Conservation (phyloP, 2,329 filamentous ascomycete species). For the Epichloe baconii region DNA sequence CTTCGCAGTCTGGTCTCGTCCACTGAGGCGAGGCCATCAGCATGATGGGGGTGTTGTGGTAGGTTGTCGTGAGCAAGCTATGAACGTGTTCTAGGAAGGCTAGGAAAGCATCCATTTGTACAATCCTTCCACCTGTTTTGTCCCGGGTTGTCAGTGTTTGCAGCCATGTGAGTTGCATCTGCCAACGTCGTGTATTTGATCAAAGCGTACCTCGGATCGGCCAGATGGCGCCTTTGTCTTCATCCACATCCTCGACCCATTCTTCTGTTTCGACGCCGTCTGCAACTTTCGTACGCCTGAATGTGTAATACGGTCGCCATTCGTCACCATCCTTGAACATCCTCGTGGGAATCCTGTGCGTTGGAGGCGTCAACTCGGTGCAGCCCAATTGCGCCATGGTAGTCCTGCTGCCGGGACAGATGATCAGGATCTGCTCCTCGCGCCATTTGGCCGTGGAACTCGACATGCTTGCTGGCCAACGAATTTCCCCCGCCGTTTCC, state of each 20-base stretch:
- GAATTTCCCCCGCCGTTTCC: not conserved
- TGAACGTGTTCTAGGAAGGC: constrained; percentile 89
- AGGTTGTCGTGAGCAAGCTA: constrained; percentile 74
- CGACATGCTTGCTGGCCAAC: constrained; percentile 35
- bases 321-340: constrained; percentile 88
- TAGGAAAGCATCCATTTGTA: constrained; percentile 85
- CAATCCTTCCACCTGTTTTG: constrained; percentile 59
- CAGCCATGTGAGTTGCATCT: not conserved
- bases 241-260: constrained; percentile 80
- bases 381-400: constrained; percentile 86
- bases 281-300: constrained; percentile 43
- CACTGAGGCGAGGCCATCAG: constrained; percentile 82
- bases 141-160: not conserved
- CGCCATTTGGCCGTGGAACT: constrained; percentile 45
- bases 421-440: constrained; percentile 54
- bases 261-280: constrained; percentile 45
- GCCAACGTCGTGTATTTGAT: not conserved
- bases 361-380: constrained; percentile 82
- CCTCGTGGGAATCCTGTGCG: constrained; percentile 74
- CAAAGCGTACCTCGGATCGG: constrained; percentile 50
- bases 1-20: constrained; percentile 78
- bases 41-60: constrained; percentile 92
- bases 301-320: constrained; percentile 63
- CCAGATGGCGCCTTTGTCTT: constrained; percentile 80
- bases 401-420: constrained; percentile 75